Evolutionary conservation across 495 filamentous ascomycete genomes (phyloP), one percentile per base, ranked within the genome.

Genomic region (Alectoria sarmentosa): DNA sequence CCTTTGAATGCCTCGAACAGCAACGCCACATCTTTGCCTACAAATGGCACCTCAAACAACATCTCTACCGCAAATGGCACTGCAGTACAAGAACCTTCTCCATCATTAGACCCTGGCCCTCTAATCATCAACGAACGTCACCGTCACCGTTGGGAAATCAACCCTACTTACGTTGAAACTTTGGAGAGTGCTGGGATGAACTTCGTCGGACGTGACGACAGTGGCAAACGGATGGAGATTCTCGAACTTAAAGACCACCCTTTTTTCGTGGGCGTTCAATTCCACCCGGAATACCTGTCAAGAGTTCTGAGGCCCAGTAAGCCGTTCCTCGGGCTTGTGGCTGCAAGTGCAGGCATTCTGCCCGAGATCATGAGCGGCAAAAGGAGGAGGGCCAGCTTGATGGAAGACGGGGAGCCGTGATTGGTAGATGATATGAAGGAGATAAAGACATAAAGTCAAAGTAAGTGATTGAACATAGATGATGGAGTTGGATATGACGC

Each of bases 251-350:
- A 83, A 72, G 89, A 96, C 64, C 94, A 98, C 73, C 89, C 89
- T 2, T 98, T 84, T 80, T 98, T 87, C 72, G 89, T 98, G 23
- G 94, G 86, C 64, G 90, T 94, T 26, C 90, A 95, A 75, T 92
- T 88, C 72, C 91, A 96, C 76, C 91, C 91, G 0, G 91, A 96
- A 72, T 95, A 94, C 66, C 76, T 89, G 46, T 82, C 77, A 39
- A 80, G 87, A 41, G 90, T 94, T 9, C 76, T 93, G 67, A 75
- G 84, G 38, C 91, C 91, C 2, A 88, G 85, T 69, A 84, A 84
- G 72, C 85, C 90, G 2, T 94, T 91, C 77, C 79, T 97, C 8
- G 92, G 92, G 7, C 92, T 97, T 71, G 83, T 97, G 55, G 90
- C 92, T 32, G 89, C 90, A 9, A 85, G 84, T 41, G 79, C 83